Evolutionary conservation across 257 asterid genomes (phyloP), one percentile per base, ranked within the genome.

Genomic region (Gardenia jasminoides): DNA sequence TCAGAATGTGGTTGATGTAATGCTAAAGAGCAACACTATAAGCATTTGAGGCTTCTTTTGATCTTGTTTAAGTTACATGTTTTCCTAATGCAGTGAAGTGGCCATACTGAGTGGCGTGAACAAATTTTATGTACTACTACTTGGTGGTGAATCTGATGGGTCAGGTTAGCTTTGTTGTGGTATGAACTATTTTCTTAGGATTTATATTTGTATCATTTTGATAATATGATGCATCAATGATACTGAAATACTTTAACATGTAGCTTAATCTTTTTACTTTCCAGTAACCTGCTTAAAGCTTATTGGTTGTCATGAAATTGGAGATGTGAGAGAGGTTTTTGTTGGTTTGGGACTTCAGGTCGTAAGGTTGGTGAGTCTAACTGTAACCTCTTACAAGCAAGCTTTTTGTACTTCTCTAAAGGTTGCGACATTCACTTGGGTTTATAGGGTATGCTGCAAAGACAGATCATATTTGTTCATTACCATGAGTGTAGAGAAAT

Each of bases 111-210:
- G 84, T 85, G 83, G 86, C 64, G 80, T 87, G 70, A 79, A 80
- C 68, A 87, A 82, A 86, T 64, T 84, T 69, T 73, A 84, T 65
- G 77, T 86, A 77, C 71, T 87, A 52, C 87, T 82, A 39, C n/a
- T 83, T 79, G 77, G 67, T 22, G 78, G 83, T 61, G 79, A 86
- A 77, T 76, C 85, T 79, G 84, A 84, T 84, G 88, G 89, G 86
- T 82, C 91, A 88, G 94, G 92, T 90, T 88, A 88, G 94, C 89
- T 88, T 85, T 83, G 80, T 81, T 85, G 87, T 88, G 92, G 91
- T 88, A 87, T 84, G 94, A 88, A 81, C 90, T 80, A 75, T 85
- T 81, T 82, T 70, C 74, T 72, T 79, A 80, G 76, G 76, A 70
- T 77, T 70, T 77, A 78, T 72, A 44, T 76, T 76, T 76, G 22